Evolutionary conservation across 208 protist genomes (phyloP).

Genomic region (Borovskyia barvae): DNA sequence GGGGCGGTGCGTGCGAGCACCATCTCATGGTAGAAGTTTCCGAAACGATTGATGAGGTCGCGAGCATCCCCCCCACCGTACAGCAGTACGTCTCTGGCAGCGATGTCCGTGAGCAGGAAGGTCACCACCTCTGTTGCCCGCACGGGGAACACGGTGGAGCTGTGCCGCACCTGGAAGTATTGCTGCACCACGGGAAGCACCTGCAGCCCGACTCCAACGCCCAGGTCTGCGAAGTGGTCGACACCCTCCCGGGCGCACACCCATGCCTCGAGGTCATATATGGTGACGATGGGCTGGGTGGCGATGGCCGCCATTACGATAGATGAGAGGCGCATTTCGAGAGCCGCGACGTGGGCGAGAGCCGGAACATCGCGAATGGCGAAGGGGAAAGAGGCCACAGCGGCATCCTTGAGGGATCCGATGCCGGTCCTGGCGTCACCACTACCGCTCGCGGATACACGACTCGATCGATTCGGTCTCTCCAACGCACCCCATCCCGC

Average conservation of each 20-base stretch:
- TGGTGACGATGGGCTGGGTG: constrained; percentile 69
- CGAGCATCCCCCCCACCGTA: constrained; percentile 56
- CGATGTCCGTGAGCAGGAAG: constrained; percentile 51
- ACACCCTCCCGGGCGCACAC: constrained; percentile 54
- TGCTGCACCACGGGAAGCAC: constrained; percentile 69
- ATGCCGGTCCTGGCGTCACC: background rate
- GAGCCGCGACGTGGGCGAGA: constrained; percentile 35
- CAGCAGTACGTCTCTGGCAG: constrained; percentile 33
- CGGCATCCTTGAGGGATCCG: no score
- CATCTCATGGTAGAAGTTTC: constrained; percentile 37
- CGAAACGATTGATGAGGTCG: constrained; percentile 63
- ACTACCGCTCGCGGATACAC: background rate
- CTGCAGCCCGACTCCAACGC: constrained; percentile 50
- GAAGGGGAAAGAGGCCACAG: constrained; percentile 40
- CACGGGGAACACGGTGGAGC: constrained; percentile 45
- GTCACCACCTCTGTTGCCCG: constrained; percentile 40
- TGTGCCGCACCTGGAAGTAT: constrained; percentile 49
- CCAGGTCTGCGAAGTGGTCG: constrained; percentile 50
- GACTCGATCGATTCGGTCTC: background rate
- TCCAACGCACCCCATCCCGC: background rate
- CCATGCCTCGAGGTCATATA: constrained; percentile 79
- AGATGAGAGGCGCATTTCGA: constrained; percentile 54
- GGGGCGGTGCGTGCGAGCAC: background rate
- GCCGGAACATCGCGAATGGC: constrained; percentile 50
- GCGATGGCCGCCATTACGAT: constrained; percentile 52